A percentile compares a stretch with the other conserved stretches of the same genome.
These are phyloP conservation scores for Nicotiana knightiana DNA, from an alignment of 257 asterid species.

Conservation along the genomic window DNA sequence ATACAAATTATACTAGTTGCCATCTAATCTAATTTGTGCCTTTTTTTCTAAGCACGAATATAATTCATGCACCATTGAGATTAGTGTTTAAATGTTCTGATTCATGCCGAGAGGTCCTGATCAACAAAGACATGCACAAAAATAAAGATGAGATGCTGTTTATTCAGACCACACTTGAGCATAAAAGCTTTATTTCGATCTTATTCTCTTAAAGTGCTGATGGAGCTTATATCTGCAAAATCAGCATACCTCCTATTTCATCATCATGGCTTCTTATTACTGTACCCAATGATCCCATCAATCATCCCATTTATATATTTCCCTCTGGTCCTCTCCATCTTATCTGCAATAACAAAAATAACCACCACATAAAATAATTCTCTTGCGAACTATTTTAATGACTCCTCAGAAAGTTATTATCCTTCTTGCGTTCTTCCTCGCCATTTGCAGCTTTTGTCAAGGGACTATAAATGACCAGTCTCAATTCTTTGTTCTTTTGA, in stretches of 20 bases:
- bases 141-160: slow-evolving; percentile 22
- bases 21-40: not conserved
- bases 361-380: not conserved
- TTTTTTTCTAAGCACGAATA: not conserved
- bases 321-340: slow-evolving; percentile 24
- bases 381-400: slow-evolving; percentile 16
- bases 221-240: slow-evolving; percentile 60
- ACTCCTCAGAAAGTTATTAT: slow-evolving; percentile 22
- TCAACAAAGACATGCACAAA: slow-evolving; percentile 7
- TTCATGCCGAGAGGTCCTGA: not conserved
- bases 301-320: slow-evolving; percentile 45
- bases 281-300: slow-evolving; percentile 32
- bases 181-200: slow-evolving; percentile 22
- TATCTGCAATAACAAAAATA: slow-evolving; percentile 23
- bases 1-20: not conserved
- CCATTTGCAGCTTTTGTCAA: slow-evolving; percentile 16
- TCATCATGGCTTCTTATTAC: slow-evolving; percentile 22
- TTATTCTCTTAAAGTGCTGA: slow-evolving; percentile 40
- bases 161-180: slow-evolving; percentile 16
- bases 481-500: slow-evolving; percentile 43
- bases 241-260: slow-evolving; percentile 40
- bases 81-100: slow-evolving; percentile 15
- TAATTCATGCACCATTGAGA: not conserved
- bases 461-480: slow-evolving; percentile 26
- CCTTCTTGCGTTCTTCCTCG: slow-evolving; percentile 19